Conservation (phyloP, 345 rosid genomes). For the Syzygium oleosum region DNA sequence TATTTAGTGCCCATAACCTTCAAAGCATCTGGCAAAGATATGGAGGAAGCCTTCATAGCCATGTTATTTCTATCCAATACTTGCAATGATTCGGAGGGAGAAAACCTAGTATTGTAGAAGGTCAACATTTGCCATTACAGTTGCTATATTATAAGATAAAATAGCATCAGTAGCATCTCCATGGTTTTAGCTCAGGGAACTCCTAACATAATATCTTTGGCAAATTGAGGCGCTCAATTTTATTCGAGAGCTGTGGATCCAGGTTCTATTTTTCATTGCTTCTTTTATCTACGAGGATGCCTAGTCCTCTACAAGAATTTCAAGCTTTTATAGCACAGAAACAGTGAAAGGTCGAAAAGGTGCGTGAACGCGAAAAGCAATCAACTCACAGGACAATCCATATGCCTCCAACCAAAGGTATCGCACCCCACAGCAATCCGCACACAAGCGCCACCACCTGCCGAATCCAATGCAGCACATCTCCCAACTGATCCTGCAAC, state of each 20-base stretch:
- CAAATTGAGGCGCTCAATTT: neutral
- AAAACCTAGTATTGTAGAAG: neutral
- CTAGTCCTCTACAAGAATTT: neutral
- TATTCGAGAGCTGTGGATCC: neutral
- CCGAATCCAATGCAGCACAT: slow-evolving; percentile 94
- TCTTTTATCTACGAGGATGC: neutral
- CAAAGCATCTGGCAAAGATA: neutral
- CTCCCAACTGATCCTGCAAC: slow-evolving; percentile 92
- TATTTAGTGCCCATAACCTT: neutral
- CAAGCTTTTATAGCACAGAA: neutral
- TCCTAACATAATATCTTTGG: neutral
- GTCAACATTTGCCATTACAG: neutral
- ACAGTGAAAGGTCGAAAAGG: neutral
- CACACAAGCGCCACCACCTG: slow-evolving; percentile 69
- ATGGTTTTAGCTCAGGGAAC: neutral
- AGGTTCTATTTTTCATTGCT: neutral
- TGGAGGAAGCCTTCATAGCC: neutral
- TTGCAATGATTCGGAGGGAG: neutral
- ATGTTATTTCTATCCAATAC: neutral
- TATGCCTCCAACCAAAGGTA: slow-evolving; percentile 85
- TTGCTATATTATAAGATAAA: neutral
- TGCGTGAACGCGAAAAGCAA: neutral
- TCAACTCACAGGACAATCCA: slow-evolving; percentile 77
- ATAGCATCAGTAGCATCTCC: neutral
- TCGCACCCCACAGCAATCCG: slow-evolving; percentile 82